Conservation (phyloP, 2,329 filamentous ascomycete species). For the Graphilbum ipis-grandicollis region DNA sequence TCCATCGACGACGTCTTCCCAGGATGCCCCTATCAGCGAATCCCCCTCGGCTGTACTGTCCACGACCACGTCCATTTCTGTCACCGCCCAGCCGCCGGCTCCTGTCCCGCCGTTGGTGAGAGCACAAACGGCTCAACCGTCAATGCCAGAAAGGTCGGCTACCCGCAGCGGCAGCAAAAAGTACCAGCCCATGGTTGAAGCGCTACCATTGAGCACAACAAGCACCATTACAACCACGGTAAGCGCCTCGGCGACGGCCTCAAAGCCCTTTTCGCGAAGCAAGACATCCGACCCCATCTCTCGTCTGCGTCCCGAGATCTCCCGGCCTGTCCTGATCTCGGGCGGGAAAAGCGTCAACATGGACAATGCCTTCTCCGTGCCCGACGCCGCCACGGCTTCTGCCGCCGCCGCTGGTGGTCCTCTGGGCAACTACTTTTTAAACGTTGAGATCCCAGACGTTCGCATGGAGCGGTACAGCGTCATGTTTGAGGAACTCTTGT, state of each 20-base stretch:
- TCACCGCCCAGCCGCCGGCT: neutral
- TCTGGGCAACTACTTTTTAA: constrained; percentile 33
- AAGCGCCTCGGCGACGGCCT: no score
- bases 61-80: constrained; percentile 5
- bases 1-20: neutral
- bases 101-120: neutral
- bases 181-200: constrained; percentile 24
- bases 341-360: neutral
- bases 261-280: constrained; percentile 7
- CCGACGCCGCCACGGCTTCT: neutral
- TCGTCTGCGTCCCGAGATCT: constrained; percentile 1
- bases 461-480: constrained; percentile 82
- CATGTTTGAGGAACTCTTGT: constrained; percentile 71
- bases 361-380: neutral
- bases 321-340: neutral
- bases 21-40: no score
- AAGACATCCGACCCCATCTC: constrained; percentile 9
- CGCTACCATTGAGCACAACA: neutral
- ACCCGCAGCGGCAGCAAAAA: constrained; percentile 23
- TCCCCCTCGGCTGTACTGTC: no score
- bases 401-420: no score
- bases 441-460: constrained; percentile 65
- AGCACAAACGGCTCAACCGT: neutral
- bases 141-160: constrained; percentile 7
- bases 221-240: constrained; percentile 1